Conservation (phyloP, 2,329 filamentous ascomycete genomes). For the Paraconiothyrium sp. region DNA sequence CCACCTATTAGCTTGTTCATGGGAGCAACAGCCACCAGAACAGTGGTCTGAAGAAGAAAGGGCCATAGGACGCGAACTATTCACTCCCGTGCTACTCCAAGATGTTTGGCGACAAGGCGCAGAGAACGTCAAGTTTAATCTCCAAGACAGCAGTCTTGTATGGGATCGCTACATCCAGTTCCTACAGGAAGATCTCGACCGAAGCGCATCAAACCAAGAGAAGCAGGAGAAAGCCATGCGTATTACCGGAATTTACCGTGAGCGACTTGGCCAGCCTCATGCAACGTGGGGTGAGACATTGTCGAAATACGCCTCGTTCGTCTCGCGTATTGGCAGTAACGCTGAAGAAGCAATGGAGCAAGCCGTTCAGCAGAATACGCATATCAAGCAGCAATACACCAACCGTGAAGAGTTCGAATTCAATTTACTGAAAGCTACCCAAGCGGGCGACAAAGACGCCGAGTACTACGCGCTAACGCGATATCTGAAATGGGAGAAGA, state of each 20-base stretch:
- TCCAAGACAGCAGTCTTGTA: conserved; percentile 79
- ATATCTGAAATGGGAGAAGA: conserved; percentile 88
- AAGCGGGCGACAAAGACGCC: conserved; percentile 65
- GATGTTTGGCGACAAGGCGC: conserved; percentile 77
- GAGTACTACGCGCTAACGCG: conserved; percentile 66
- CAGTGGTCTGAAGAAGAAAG: conserved; percentile 72
- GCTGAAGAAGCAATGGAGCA: conserved; percentile 80
- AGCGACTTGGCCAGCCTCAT: conserved; percentile 77
- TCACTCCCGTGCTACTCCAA: conserved; percentile 72
- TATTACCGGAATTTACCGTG: conserved; percentile 74
- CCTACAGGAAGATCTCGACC: conserved; percentile 73
- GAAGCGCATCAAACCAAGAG: conserved; percentile 60
- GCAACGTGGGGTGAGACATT: conserved; percentile 78
- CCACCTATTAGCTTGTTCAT: conserved; percentile 72
- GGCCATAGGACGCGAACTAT: conserved; percentile 73
- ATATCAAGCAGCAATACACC: conserved; percentile 70
- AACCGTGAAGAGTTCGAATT: conserved; percentile 75
- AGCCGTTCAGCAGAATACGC: conserved; percentile 69
- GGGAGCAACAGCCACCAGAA: conserved; percentile 59
- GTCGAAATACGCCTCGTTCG: conserved; percentile 76
- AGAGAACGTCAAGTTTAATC: conserved; percentile 75
- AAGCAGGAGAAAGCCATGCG: conserved; percentile 61
- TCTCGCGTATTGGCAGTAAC: conserved; percentile 74
- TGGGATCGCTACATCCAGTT: conserved; percentile 83
- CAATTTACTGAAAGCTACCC: conserved; percentile 67